A percentile compares a stretch with the other conserved stretches of the same genome.
phyloP scores from a whole-genome alignment of 805 yeast genomes.

The Grigorovia humatica region DNA sequence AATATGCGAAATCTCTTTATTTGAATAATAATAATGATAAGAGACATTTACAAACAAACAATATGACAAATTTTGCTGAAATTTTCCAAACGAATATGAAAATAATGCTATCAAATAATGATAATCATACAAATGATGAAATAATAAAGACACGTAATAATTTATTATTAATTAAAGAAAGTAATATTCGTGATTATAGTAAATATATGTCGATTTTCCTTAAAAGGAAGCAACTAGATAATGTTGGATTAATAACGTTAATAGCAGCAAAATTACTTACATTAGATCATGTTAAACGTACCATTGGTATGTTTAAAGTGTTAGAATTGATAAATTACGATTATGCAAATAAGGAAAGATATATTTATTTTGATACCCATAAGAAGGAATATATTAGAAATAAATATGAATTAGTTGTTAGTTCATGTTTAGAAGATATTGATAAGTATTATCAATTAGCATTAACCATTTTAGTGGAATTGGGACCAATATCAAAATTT shows the following conservation, averaged over 20 bases:
- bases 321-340: constrained; percentile 7
- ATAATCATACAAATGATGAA: not conserved
- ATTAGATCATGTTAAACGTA: constrained; percentile 19
- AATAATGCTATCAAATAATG: constrained; percentile 4
- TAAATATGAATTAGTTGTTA: constrained; percentile 14
- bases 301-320: constrained; percentile 13
- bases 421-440: constrained; percentile 7
- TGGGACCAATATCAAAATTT: constrained; percentile 15
- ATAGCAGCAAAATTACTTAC: constrained; percentile 21
- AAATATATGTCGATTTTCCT: constrained; percentile 25
- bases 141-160: constrained; percentile 11
- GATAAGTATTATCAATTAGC: constrained; percentile 10
- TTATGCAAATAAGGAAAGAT: constrained; percentile 2
- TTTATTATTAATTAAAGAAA: constrained; percentile 15
- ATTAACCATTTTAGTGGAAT: constrained; percentile 11
- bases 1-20: constrained; percentile 9
- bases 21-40: constrained; percentile 6
- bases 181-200: constrained; percentile 20
- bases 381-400: constrained; percentile 15
- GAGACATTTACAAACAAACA: constrained; percentile 3
- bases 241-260: constrained; percentile 14
- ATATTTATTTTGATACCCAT: constrained; percentile 15
- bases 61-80: constrained; percentile 16
- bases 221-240: constrained; percentile 21
- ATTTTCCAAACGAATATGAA: constrained; percentile 24